These are phyloP conservation scores for Handroanthus guayacan DNA, from an alignment of 257 asterid genomes.

Conservation along the genomic window DNA sequence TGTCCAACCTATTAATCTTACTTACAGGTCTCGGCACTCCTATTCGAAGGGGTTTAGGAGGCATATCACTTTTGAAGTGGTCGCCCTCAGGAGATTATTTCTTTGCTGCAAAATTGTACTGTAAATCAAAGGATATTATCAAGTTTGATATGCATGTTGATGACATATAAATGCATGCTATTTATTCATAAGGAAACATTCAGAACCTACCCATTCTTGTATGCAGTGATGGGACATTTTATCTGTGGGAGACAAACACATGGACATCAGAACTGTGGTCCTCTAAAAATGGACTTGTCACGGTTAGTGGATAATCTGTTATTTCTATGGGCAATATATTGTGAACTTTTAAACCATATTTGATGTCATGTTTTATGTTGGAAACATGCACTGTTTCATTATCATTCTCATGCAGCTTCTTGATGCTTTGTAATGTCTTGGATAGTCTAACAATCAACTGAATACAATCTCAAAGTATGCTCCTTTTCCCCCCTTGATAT, in stretches of 20 bases:
- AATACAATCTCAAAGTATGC: background rate
- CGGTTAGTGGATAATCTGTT: constrained; percentile 61
- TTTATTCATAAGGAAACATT: constrained; percentile 22
- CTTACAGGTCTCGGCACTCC: constrained; percentile 88
- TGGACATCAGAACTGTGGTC: constrained; percentile 99
- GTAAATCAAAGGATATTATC: constrained; percentile 35
- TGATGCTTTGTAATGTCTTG: constrained; percentile 17
- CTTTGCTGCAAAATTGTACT: constrained; percentile 89
- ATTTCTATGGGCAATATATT: constrained; percentile 3
- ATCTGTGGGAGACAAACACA: constrained; percentile 97
- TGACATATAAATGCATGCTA: constrained; percentile 31
- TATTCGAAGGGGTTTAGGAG: constrained; percentile 96
- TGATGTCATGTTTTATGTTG: constrained; percentile 16
- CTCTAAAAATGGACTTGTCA: constrained; percentile 84
- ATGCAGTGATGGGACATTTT: constrained; percentile 95
- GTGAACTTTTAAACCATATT: background rate
- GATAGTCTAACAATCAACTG: constrained; percentile 20
- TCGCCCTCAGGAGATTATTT: constrained; percentile 97
- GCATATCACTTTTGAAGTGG: constrained; percentile 94
- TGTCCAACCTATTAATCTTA: constrained; percentile 27
- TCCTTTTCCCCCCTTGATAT: background rate
- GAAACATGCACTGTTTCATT: background rate
- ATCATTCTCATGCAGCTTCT: background rate
- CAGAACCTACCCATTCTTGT: constrained; percentile 24
- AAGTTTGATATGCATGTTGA: constrained; percentile 27